Percentiles rank a stretch among this genome's conserved stretches.
phyloP scores from a whole-genome alignment of 164 flowering plant species.

The Paratinospora sagittata region DNA sequence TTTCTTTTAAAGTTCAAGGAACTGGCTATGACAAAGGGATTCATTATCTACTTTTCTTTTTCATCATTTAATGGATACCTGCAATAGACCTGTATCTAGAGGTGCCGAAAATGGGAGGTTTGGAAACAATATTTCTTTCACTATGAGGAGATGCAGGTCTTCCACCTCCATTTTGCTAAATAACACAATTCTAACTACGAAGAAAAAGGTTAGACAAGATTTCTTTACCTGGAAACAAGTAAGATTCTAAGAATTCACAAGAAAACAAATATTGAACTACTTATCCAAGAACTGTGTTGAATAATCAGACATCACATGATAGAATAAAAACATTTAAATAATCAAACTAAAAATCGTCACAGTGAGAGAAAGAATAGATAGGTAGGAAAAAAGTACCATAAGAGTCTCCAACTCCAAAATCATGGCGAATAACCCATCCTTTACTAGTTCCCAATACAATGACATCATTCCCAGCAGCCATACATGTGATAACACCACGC shows the following conservation, averaged over 20 bases:
- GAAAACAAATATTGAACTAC: neutral
- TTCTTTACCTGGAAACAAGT: neutral
- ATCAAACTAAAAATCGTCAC: neutral
- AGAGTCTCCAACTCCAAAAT: conserved; percentile 89
- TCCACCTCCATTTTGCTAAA: too few species aligned
- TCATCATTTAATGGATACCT: too few species aligned
- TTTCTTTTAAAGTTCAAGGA: too few species aligned
- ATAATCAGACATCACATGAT: neutral
- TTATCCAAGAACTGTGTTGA: neutral
- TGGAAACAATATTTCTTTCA: too few species aligned
- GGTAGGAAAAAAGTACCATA: conserved; percentile 40
- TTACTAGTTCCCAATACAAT: conserved; percentile 86
- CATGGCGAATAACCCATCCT: conserved; percentile 94
- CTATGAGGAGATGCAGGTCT: too few species aligned
- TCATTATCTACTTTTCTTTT: too few species aligned
- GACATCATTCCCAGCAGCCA: conserved; percentile 97
- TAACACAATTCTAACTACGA: too few species aligned
- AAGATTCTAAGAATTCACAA: conserved; percentile 4
- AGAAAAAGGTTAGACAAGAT: too few species aligned
- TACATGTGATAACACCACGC: conserved; percentile 77
- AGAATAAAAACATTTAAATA: neutral
- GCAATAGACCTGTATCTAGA: too few species aligned
- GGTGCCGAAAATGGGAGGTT: too few species aligned
- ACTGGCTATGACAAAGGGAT: too few species aligned
- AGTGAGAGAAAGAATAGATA: neutral